phyloP scores from a whole-genome alignment of 352 stramenopile species.

The Phytophthora nicotianae region DNA sequence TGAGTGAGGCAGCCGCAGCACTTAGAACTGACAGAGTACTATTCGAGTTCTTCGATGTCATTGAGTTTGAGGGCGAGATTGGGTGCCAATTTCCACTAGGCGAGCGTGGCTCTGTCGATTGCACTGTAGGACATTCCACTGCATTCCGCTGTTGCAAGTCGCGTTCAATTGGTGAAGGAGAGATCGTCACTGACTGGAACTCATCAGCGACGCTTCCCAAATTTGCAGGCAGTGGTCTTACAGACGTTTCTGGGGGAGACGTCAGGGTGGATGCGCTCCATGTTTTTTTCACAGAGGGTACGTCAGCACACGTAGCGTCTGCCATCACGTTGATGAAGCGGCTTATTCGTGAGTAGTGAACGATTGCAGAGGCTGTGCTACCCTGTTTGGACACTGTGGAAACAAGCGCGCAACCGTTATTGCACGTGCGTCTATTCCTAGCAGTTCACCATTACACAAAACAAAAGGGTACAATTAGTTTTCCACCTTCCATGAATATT shows the following conservation, averaged over 20 bases:
- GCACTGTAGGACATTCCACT: neutral
- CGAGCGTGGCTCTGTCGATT: neutral
- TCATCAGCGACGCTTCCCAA: conserved; percentile 13
- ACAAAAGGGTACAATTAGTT: too few relatives aligned
- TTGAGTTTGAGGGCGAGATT: neutral
- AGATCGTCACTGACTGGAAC: neutral
- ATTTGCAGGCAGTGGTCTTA: conserved; percentile 18
- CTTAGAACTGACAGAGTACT: conserved; percentile 18
- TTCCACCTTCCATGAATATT: too few relatives aligned
- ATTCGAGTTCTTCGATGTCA: conserved; percentile 11
- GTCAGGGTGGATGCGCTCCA: conserved; percentile 19
- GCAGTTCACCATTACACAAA: too few relatives aligned
- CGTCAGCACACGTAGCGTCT: conserved; percentile 8
- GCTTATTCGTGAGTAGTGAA: neutral
- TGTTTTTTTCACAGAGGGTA: conserved; percentile 11
- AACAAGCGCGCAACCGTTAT: conserved; percentile 7
- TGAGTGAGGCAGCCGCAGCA: conserved; percentile 37
- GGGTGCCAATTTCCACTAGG: neutral
- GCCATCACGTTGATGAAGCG: conserved; percentile 3
- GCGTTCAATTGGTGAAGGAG: neutral
- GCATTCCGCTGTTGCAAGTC: conserved; percentile 5
- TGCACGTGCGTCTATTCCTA: neutral
- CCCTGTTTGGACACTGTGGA: neutral
- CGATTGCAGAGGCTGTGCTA: neutral
- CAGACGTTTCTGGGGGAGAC: conserved; percentile 6